Percentiles rank a stretch among this genome's conserved stretches.
These are phyloP conservation scores for Sarcomyxa edulis DNA, from an alignment of 768 basidiomycete species.

Conservation along the genomic window DNA sequence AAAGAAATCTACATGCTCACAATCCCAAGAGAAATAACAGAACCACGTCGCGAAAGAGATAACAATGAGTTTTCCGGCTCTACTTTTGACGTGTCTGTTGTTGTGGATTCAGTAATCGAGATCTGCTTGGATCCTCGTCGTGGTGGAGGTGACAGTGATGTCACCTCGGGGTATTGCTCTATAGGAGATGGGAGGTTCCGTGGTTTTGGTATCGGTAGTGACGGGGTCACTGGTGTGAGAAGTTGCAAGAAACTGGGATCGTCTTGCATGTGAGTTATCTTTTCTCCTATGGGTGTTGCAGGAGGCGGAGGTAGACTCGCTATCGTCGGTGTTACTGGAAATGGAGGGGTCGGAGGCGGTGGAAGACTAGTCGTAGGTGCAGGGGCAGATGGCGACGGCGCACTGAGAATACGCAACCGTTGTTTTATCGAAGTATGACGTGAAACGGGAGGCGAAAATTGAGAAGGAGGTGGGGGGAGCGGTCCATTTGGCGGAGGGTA, in stretches of 20 bases:
- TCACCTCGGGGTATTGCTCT: constrained; percentile 24
- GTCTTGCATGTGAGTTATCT: constrained; percentile 44
- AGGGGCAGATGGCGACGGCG: constrained; percentile 37
- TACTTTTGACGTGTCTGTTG: constrained; percentile 14
- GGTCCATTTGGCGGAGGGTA: constrained; percentile 42
- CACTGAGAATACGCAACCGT: constrained; percentile 64
- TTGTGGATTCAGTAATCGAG: constrained; percentile 25
- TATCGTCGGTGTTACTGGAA: constrained; percentile 17
- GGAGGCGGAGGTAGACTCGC: constrained; percentile 26
- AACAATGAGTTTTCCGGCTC: constrained; percentile 25
- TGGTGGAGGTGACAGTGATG: constrained; percentile 59
- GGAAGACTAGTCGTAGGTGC: constrained; percentile 16
- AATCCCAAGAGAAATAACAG: constrained; percentile 49
- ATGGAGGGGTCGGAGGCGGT: constrained; percentile 19
- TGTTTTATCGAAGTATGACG: constrained; percentile 48
- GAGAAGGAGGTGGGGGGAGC: constrained; percentile 33
- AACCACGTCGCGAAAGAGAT: constrained; percentile 44
- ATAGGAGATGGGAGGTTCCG: constrained; percentile 16
- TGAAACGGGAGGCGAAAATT: constrained; percentile 13
- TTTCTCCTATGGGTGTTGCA: constrained; percentile 60
- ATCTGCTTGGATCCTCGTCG: constrained; percentile 52
- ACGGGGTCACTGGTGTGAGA: constrained; percentile 38
- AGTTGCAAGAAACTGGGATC: constrained; percentile 62
- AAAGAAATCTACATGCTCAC: constrained; percentile 32
- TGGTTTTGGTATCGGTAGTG: constrained; percentile 16